These are phyloP conservation scores for Hyaloperonospora brassicae DNA, from an alignment of 352 stramenopile species.

Conservation along the genomic window DNA sequence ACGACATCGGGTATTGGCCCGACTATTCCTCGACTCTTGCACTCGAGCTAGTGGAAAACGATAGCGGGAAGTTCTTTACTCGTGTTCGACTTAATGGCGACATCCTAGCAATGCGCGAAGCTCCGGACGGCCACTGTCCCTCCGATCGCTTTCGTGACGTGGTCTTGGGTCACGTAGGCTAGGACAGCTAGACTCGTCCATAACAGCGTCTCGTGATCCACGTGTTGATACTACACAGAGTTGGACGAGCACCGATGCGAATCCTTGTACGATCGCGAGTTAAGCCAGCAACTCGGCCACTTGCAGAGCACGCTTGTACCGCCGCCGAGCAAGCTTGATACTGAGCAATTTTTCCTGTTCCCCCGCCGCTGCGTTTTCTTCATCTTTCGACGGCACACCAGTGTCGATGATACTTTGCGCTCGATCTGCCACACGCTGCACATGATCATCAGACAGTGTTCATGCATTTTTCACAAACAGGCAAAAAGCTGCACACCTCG, in stretches of 20 bases:
- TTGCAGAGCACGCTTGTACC: slow-evolving; percentile 76
- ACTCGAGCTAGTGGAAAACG: slow-evolving; percentile 64
- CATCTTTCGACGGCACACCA: slow-evolving; percentile 43
- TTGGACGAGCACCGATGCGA: slow-evolving; percentile 12
- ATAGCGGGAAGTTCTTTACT: slow-evolving; percentile 45
- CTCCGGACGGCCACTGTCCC: slow-evolving; percentile 16
- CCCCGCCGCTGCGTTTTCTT: slow-evolving; percentile 25
- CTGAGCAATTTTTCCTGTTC: slow-evolving; percentile 51
- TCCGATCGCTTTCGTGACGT: slow-evolving; percentile 38
- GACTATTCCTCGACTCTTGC: slow-evolving; percentile 59
- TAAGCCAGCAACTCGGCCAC: slow-evolving; percentile 61
- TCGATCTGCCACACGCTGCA: slow-evolving; percentile 55
- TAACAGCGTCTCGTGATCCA: neutral
- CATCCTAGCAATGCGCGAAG: slow-evolving; percentile 23
- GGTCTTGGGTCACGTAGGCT: slow-evolving; percentile 36
- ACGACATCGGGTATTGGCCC: slow-evolving; percentile 58
- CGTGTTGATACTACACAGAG: neutral
- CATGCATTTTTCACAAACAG: neutral
- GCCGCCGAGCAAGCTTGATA: slow-evolving; percentile 50
- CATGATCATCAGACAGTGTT: neutral
- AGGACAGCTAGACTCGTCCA: slow-evolving; percentile 8
- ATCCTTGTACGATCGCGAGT: slow-evolving; percentile 15
- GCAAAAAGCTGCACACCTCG: slow-evolving; percentile 25
- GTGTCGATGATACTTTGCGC: slow-evolving; percentile 67
- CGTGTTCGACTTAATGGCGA: slow-evolving; percentile 46